phyloP scores from a whole-genome alignment of 768 basidiomycete genomes.

The Macrolepiota dolichaula region DNA sequence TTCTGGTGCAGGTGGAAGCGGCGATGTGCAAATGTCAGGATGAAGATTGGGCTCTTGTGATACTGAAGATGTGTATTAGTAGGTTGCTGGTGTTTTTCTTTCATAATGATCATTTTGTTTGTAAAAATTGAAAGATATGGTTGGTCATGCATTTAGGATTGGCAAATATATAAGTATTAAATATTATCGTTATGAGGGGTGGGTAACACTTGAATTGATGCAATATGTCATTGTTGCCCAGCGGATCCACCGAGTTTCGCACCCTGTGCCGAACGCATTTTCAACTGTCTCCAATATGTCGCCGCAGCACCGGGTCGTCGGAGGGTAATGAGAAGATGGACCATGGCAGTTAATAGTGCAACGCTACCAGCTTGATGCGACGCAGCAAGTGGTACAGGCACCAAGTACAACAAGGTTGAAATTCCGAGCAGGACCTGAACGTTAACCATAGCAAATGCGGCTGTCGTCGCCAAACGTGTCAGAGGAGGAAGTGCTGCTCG shows the following conservation, averaged over 20 bases:
- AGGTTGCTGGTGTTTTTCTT: not conserved
- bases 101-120: not conserved
- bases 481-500: constrained; percentile 64
- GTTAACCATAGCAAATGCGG: constrained; percentile 77
- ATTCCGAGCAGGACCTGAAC: constrained; percentile 69
- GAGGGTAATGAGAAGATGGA: constrained; percentile 71
- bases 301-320: constrained; percentile 69
- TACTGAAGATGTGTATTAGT: constrained; percentile 8
- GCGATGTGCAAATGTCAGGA: constrained; percentile 84
- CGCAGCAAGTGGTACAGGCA: constrained; percentile 89
- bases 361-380: constrained; percentile 96
- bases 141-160: not conserved
- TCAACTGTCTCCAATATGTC: constrained; percentile 45
- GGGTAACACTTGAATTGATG: not conserved
- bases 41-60: constrained; percentile 25
- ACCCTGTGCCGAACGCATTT: not conserved
- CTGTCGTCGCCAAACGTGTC: constrained; percentile 47
- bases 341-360: constrained; percentile 75
- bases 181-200: not conserved
- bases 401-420: constrained; percentile 85
- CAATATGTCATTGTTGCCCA: not conserved
- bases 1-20: constrained; percentile 12
- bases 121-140: not conserved
- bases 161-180: not conserved
- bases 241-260: not conserved